Evolutionary conservation across 257 asterid species (phyloP), one percentile per base, ranked within the genome.

Genomic region (Forsythia suspensa): DNA sequence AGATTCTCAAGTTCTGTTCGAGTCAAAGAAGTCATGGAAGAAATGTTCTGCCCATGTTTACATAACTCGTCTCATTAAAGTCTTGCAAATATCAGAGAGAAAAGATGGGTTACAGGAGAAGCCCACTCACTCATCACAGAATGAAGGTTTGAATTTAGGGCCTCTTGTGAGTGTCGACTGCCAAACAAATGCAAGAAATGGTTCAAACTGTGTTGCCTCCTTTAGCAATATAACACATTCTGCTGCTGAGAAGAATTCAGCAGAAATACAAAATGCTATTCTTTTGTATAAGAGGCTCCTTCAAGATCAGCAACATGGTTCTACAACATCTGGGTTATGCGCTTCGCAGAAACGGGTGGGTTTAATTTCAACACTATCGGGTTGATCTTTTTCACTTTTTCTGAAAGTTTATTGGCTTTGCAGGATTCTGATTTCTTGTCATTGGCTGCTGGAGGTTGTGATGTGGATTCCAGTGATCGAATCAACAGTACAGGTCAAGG

Each of bases 21-120:
- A 80, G 77, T 80, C 89, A 44, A 87, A 79, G 83, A 86, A 84
- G 70, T 80, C 88, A 8, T 80, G 92, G 93, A 95, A 87, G 87
- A 87, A 94, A 85, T 80, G 95, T 69, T 72, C 87, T 41, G 79
- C 92, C 6, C 97, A 95, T 68, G 89, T 87, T 76, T 84, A 90
- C 86, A 82, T 95, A 76, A 52, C 92, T 78, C 89, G 81, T 79
- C 89, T 90, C 59, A 88, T 86, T 52, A 85, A 88, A 78, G 91
- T 57, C 87, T 61, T 84, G 77, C 87, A 90, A 87, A 72, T 80
- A 73, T 74, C 89, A 13, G 84, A 80, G 67, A 77, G 39, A 76
- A 83, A 82, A 52, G 87, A 82, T 48, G 76, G 71, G 9, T 68
- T 70, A 24, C 85, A 13, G 15, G 76, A 73, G 84, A 88, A 73